Conservation (phyloP, 768 basidiomycete species). For the Mycena indigotica region DNA sequence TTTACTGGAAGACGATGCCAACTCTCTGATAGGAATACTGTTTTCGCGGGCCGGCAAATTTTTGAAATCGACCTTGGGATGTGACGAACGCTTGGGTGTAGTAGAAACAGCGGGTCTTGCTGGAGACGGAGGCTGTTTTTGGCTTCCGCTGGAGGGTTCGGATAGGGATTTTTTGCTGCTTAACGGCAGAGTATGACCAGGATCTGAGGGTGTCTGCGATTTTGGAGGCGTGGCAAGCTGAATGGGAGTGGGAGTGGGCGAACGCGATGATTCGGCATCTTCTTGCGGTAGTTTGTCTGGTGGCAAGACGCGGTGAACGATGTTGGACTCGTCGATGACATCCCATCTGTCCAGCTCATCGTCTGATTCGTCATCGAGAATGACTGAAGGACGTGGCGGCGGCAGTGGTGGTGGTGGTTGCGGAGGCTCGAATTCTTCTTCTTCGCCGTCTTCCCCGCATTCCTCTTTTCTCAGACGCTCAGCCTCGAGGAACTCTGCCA, state of each 20-base stretch:
- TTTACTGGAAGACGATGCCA: neutral
- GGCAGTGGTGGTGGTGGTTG: neutral
- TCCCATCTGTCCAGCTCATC: slow-evolving; percentile 46
- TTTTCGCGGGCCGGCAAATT: neutral
- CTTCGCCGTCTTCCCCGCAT: slow-evolving; percentile 48
- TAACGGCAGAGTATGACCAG: slow-evolving; percentile 17
- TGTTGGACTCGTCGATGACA: slow-evolving; percentile 13
- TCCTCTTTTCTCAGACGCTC: slow-evolving; percentile 55
- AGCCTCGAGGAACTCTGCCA: slow-evolving; percentile 67
- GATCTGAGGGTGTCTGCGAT: slow-evolving; percentile 34
- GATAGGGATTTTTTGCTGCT: too few species aligned
- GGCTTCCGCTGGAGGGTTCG: too few species aligned
- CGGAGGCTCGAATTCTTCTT: slow-evolving; percentile 28
- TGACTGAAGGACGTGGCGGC: neutral
- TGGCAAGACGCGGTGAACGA: slow-evolving; percentile 5
- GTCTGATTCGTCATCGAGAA: slow-evolving; percentile 41
- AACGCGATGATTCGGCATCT: neutral
- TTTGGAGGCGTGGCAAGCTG: slow-evolving; percentile 47
- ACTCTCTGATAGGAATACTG: neutral
- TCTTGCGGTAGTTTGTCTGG: neutral
- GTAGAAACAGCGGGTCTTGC: neutral
- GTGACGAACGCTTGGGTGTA: neutral
- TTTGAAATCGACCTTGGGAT: neutral
- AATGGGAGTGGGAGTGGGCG: neutral
- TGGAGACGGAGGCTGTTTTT: too few species aligned